These are phyloP conservation scores for Argentina anserina DNA, from an alignment of 306 rosid species.

Conservation along the genomic window DNA sequence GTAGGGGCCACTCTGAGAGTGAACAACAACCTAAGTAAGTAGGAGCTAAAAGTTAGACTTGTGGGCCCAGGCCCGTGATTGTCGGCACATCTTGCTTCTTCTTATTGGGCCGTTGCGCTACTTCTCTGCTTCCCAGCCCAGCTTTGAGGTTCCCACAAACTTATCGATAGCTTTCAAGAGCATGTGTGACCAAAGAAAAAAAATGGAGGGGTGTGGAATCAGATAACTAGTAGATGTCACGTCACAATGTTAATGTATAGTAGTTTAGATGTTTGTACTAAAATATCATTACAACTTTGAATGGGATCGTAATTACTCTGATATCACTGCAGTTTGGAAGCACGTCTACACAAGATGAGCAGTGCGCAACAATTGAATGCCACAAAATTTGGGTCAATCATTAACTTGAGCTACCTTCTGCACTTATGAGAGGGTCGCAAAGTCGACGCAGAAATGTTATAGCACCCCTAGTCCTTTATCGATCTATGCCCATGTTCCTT, in stretches of 20 bases:
- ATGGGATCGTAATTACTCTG: neutral
- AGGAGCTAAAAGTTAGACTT: neutral
- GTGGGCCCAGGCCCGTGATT: conserved; percentile 7
- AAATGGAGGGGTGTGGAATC: no score
- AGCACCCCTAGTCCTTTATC: neutral
- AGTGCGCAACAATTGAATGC: neutral
- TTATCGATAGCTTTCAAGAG: no score
- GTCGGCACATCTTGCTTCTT: neutral
- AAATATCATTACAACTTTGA: neutral
- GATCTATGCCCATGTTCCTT: neutral
- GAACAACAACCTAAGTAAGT: neutral
- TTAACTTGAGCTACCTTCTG: neutral
- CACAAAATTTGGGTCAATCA: neutral
- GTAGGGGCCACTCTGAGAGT: conserved; percentile 4
- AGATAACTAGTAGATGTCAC: no score
- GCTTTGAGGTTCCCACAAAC: neutral
- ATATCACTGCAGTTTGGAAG: neutral
- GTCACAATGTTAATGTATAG: no score
- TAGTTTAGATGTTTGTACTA: neutral
- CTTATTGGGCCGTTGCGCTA: neutral
- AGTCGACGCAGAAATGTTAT: neutral
- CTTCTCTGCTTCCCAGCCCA: neutral
- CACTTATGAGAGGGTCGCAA: neutral
- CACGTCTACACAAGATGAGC: neutral
- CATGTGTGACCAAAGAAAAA: no score